Conservation (phyloP, 23 red algal genomes). For the Agarophyton chilense region DNA sequence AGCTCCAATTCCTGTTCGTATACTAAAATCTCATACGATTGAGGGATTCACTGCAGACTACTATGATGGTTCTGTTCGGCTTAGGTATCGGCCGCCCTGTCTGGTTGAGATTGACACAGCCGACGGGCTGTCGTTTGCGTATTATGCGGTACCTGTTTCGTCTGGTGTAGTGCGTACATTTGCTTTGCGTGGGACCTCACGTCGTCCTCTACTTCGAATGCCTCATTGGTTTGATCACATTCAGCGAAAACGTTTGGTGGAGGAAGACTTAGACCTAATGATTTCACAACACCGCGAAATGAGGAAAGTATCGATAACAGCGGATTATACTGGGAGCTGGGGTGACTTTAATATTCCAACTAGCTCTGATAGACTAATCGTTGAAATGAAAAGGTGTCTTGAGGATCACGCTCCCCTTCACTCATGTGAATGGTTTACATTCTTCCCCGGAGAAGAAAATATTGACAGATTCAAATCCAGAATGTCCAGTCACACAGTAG, state of each 20-base stretch:
- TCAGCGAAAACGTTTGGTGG: constrained; percentile 46
- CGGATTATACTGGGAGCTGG: constrained; percentile 15
- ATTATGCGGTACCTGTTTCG: constrained; percentile 58
- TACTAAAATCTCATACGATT: background rate
- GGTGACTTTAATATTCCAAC: constrained; percentile 39
- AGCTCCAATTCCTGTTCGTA: constrained; percentile 46
- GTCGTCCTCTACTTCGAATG: background rate
- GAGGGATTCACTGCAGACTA: constrained; percentile 65
- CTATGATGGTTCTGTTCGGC: constrained; percentile 36
- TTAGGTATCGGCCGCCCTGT: constrained; percentile 36
- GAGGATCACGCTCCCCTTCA: constrained; percentile 21
- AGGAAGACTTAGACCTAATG: constrained; percentile 42
- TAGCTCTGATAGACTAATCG: constrained; percentile 38
- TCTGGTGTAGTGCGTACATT: constrained; percentile 30
- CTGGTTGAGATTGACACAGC: constrained; percentile 57
- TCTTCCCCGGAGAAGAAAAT: background rate
- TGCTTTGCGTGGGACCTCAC: constrained; percentile 16
- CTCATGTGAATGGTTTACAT: background rate
- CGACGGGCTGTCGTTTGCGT: constrained; percentile 27
- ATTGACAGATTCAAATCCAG: background rate
- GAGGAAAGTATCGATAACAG: background rate
- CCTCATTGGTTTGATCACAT: constrained; percentile 56
- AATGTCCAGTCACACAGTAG: background rate
- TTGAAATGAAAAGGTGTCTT: constrained; percentile 49
- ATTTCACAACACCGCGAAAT: constrained; percentile 30